phyloP scores from a whole-genome alignment of 805 yeast species.

The Ogataea ramenticola region DNA sequence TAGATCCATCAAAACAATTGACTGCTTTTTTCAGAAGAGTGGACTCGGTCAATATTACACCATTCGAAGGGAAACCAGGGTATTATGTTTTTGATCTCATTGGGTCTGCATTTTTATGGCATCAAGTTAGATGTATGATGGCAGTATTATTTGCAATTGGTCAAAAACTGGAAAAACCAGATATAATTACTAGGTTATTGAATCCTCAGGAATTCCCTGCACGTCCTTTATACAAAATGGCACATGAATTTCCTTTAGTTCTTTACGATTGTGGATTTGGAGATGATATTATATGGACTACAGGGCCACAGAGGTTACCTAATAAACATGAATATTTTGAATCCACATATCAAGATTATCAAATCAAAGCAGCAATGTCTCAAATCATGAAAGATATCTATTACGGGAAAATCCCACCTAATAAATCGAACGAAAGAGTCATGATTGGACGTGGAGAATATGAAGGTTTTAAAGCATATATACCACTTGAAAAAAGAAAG shows the following conservation, averaged over 20 bases:
- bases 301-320: constrained; percentile 28
- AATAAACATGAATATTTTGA: constrained; percentile 36
- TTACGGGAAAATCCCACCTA: constrained; percentile 22
- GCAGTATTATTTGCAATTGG: constrained; percentile 78
- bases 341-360: constrained; percentile 48
- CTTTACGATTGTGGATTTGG: constrained; percentile 78
- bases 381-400: constrained; percentile 37
- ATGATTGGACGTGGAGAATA: constrained; percentile 81
- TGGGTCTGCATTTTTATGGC: constrained; percentile 95
- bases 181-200: constrained; percentile 49
- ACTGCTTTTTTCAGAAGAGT: constrained; percentile 68
- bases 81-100: constrained; percentile 65
- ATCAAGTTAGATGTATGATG: constrained; percentile 94
- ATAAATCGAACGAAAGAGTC: constrained; percentile 6
- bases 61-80: constrained; percentile 21
- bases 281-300: constrained; percentile 59
- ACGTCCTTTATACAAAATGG: constrained; percentile 82
- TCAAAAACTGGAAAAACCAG: constrained; percentile 60
- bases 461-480: constrained; percentile 46
- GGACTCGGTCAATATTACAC: constrained; percentile 23
- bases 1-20: constrained; percentile 92
- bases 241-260: constrained; percentile 80
- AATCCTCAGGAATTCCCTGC: constrained; percentile 49
- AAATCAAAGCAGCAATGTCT: constrained; percentile 48
- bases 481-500: constrained; percentile 49